Evolutionary conservation across 306 rosid genomes (phyloP).

Genomic region (Pyrus pyrifolia): DNA sequence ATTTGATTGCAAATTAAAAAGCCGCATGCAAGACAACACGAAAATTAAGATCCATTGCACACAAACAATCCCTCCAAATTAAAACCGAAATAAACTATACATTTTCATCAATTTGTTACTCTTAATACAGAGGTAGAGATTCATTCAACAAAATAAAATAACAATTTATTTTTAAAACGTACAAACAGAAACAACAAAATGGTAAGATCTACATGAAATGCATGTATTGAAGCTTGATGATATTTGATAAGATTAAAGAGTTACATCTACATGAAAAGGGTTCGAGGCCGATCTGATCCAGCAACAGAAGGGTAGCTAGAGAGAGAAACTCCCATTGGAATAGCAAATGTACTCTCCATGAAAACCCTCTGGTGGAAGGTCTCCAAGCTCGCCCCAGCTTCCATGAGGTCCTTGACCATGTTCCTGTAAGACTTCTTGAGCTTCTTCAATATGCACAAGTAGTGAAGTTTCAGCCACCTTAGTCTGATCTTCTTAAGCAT

Average conservation of each 20-base stretch:
- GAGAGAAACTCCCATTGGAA: constrained; percentile 53
- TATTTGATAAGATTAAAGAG: not conserved
- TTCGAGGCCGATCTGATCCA: constrained; percentile 37
- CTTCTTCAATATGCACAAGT: constrained; percentile 34
- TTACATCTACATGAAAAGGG: constrained; percentile 25
- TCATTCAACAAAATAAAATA: not conserved
- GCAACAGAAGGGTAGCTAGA: constrained; percentile 34
- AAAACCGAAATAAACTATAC: not conserved
- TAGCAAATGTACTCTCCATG: constrained; percentile 52
- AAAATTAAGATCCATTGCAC: not conserved
- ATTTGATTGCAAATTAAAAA: not conserved
- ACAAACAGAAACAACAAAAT: not conserved
- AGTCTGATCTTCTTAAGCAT: constrained; percentile 36
- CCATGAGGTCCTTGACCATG: constrained; percentile 35
- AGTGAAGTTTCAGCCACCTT: constrained; percentile 50
- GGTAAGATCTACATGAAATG: not conserved
- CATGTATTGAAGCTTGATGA: not conserved
- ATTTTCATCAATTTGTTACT: not conserved
- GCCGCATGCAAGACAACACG: not conserved
- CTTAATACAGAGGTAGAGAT: not conserved
- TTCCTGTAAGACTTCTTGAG: constrained; percentile 37
- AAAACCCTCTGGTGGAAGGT: constrained; percentile 46
- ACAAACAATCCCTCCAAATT: not conserved
- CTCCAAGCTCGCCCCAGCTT: constrained; percentile 40
- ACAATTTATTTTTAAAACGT: not conserved